Conservation (phyloP, 306 rosid species). For the Inga laurina region DNA sequence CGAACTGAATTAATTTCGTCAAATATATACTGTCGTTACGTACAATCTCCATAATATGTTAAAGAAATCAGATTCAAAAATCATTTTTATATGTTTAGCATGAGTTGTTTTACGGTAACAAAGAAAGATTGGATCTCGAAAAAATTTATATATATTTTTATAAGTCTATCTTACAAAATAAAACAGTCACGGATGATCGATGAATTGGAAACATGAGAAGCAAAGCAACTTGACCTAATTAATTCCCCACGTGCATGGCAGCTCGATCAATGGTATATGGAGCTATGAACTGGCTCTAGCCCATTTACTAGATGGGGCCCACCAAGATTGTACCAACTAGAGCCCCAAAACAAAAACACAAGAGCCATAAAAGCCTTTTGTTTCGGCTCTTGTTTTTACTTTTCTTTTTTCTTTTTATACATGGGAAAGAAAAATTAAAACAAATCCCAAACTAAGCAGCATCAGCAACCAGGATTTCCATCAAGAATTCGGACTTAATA, state of each 20-base stretch:
- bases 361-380: background rate
- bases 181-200: background rate
- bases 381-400: background rate
- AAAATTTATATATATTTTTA: background rate
- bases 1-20: background rate
- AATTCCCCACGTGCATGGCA: constrained; percentile 44
- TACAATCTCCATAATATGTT: background rate
- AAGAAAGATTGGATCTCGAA: background rate
- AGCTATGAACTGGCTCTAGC: background rate
- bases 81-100: background rate
- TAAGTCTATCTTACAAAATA: background rate
- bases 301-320: constrained; percentile 7
- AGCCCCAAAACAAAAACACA: no score
- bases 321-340: background rate
- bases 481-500: no score
- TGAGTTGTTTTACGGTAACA: background rate
- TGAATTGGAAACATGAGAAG: background rate
- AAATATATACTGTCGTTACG: background rate
- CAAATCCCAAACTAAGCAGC: no score
- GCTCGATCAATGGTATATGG: background rate
- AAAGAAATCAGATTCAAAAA: background rate
- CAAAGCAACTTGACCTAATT: constrained; percentile 28
- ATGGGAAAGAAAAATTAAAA: no score
- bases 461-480: no score
- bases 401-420: no score